Evolutionary conservation across 2,329 filamentous ascomycete species (phyloP), one percentile per base, ranked within the genome.

Genomic region (Talaromyces sp.): DNA sequence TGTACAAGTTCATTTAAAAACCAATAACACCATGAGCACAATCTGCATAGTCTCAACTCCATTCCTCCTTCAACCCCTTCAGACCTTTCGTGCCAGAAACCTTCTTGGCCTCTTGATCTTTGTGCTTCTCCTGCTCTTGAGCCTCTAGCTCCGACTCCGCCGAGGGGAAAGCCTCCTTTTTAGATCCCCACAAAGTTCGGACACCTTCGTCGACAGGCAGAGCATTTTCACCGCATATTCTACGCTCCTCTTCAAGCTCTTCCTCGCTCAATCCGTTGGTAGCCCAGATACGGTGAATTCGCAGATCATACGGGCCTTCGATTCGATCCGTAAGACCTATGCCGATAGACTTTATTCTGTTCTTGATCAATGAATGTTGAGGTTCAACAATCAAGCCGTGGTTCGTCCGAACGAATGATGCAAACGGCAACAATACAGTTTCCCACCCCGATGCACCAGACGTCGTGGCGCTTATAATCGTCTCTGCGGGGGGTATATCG

Each of bases 371-470:
- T 75, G 96, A 92, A 12, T 88, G 88, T 81, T 98, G 93, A 35
- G 95, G 95, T 79, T 98, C 93, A 5, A 97, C 88, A 1, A 96
- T 91, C 70, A 91, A 87, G 6, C 95, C 95, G 71, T 96, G 86
- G 73, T 97, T 98, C 14, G 95, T 99, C 66, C 95, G 84, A 64
- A 99, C 93, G 77, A 99, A 98, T 67, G 96, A 92, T 69, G 88
- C 89, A 84, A 93, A 95, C 66, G 89, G 90, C 66, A 99, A 89
- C 54, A 96, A 77, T n/a, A 97, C 85, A 1, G 95, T 97, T 82
- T 99, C 93, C 95, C 95, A 99, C 70, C 93, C 84, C 0, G 92
- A 92, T 0, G 90, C 88, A 8, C 86, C 85, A 71, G 88, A 88
- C 25, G 66, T 70, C 14, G 72, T 66, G 16, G 71, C 69, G 16